Conservation (phyloP, 306 rosid genomes). For the Quercus rubra region DNA sequence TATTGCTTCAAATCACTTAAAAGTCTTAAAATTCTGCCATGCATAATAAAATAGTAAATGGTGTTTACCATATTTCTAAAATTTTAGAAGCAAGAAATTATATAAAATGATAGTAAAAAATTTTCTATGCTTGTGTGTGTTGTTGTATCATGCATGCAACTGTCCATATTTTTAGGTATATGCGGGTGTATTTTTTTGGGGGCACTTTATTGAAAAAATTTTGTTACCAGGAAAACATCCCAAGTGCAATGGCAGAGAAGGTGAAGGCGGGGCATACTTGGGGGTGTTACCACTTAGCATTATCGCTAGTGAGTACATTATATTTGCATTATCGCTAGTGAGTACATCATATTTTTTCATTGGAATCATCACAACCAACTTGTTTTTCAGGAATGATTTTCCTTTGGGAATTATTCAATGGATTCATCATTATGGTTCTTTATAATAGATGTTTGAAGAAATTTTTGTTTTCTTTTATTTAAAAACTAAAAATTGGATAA, state of each 20-base stretch:
- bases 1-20: background rate
- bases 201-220: background rate
- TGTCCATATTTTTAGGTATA: too few relatives aligned
- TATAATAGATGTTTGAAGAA: background rate
- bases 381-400: background rate
- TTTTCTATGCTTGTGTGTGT: background rate
- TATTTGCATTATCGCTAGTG: background rate
- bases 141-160: too few relatives aligned
- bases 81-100: background rate
- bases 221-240: slow-evolving; percentile 74
- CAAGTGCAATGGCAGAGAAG: slow-evolving; percentile 60
- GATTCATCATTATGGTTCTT: too few relatives aligned
- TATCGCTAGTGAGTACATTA: background rate
- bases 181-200: background rate
- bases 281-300: slow-evolving; percentile 42
- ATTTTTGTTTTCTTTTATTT: background rate
- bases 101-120: background rate
- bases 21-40: background rate
- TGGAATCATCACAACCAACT: slow-evolving; percentile 1
- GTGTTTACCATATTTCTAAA: background rate
- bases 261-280: slow-evolving; percentile 65
- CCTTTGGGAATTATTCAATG: too few relatives aligned
- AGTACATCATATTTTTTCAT: slow-evolving; percentile 14
- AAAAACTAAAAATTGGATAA: background rate
- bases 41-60: background rate